These are phyloP conservation scores for Hemileccinum rubropunctum DNA, from an alignment of 768 basidiomycete species.

Conservation along the genomic window DNA sequence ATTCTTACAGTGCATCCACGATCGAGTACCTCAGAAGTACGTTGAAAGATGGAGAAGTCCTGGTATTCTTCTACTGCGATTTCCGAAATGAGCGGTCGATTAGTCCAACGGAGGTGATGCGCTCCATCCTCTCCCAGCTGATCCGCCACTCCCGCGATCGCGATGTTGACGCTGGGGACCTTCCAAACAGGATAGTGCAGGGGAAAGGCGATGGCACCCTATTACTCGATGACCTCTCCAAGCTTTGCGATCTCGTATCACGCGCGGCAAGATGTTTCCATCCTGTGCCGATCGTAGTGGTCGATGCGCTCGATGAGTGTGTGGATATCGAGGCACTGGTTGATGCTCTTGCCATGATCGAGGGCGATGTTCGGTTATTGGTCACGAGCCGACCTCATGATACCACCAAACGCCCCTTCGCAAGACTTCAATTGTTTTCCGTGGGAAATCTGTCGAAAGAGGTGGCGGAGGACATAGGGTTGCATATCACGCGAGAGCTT, in stretches of 20 bases:
- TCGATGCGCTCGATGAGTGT: slow-evolving; percentile 12
- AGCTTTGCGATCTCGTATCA: not conserved
- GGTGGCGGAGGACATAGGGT: not conserved
- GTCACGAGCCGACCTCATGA: not conserved
- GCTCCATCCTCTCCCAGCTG: slow-evolving; percentile 2
- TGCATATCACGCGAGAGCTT: slow-evolving; percentile 1
- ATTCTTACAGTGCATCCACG: not conserved
- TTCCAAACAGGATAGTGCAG: not conserved
- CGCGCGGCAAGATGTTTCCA: not conserved
- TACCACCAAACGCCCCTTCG: not conserved
- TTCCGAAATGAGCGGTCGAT: slow-evolving; percentile 1
- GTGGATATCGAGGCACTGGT: not conserved
- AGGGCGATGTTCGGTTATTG: not conserved
- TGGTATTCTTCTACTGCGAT: slow-evolving; percentile 5
- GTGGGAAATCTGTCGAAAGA: not conserved
- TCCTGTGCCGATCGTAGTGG: slow-evolving; percentile 3
- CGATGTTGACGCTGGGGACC: not conserved
- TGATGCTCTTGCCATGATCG: not conserved
- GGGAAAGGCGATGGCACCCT: not conserved
- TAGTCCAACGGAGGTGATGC: not conserved
- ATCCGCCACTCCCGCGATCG: not conserved
- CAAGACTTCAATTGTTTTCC: not conserved
- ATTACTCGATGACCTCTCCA: not conserved
- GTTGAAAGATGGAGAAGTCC: not conserved
- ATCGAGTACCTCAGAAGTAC: not conserved